Evolutionary conservation across 2,329 filamentous ascomycete species (phyloP).

Genomic region (Dactylellina parvicollis): DNA sequence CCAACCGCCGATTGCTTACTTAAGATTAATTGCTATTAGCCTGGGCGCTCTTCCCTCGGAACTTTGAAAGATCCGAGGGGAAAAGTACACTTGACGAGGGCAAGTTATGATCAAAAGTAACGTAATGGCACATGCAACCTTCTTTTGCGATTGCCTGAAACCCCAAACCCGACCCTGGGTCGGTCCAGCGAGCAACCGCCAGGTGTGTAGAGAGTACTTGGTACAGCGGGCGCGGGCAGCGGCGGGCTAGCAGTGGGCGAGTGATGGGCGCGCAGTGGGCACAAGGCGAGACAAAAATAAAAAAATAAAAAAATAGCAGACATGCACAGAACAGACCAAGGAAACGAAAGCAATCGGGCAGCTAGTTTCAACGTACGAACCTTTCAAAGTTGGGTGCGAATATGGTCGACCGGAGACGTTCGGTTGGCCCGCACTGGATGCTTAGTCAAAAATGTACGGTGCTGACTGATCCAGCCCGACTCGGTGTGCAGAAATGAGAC

Average conservation of each 20-base stretch:
- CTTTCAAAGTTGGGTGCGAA: not conserved
- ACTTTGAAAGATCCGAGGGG: slow-evolving; percentile 34
- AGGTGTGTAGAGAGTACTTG: too few relatives aligned
- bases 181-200: too few relatives aligned
- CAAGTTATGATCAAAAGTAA: slow-evolving; percentile 28
- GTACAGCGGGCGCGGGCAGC: too few relatives aligned
- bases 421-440: slow-evolving; percentile 50
- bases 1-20: slow-evolving; percentile 53
- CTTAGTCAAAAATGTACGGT: slow-evolving; percentile 48
- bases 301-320: not conserved
- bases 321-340: slow-evolving; percentile 2
- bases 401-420: slow-evolving; percentile 26
- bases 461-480: slow-evolving; percentile 51
- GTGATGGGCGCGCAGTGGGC: slow-evolving; percentile 32
- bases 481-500: slow-evolving; percentile 23
- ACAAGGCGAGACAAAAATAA: slow-evolving; percentile 44
- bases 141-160: slow-evolving; percentile 48
- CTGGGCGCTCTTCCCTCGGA: slow-evolving; percentile 41
- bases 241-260: not conserved
- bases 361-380: slow-evolving; percentile 16
- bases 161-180: slow-evolving; percentile 29
- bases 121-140: slow-evolving; percentile 52
- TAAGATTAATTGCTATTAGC: slow-evolving; percentile 52
- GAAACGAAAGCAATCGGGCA: not conserved
- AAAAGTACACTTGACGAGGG: slow-evolving; percentile 11